A percentile compares a stretch with the other conserved stretches of the same genome.
These are phyloP conservation scores for Colletotrichum sp. DNA, from an alignment of 2,329 filamentous ascomycete genomes.

Conservation along the genomic window DNA sequence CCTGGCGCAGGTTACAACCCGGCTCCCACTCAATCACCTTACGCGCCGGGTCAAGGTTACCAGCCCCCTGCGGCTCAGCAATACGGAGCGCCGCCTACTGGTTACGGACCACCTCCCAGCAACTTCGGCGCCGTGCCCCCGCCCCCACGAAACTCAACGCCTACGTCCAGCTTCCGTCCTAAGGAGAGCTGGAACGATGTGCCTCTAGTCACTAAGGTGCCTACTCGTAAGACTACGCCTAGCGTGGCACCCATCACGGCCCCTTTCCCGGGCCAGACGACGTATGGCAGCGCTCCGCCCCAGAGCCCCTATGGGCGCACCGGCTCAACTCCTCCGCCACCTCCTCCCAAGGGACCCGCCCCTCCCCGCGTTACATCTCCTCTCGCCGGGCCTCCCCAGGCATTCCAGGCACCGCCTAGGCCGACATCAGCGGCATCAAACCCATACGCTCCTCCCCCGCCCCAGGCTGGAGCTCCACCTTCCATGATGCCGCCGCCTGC, in stretches of 20 bases:
- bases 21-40: slow-evolving; percentile 37
- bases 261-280: slow-evolving; percentile 73
- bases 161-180: slow-evolving; percentile 73
- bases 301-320: slow-evolving; percentile 64
- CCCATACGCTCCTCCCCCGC: slow-evolving; percentile 67
- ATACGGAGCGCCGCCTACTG: slow-evolving; percentile 35
- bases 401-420: slow-evolving; percentile 47
- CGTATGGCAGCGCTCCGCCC: slow-evolving; percentile 58
- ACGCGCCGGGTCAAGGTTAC: slow-evolving; percentile 53
- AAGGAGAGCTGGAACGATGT: slow-evolving; percentile 94
- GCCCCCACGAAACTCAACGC: slow-evolving; percentile 55
- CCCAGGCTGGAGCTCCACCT: slow-evolving; percentile 32
- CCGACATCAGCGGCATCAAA: slow-evolving; percentile 63
- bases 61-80: slow-evolving; percentile 49
- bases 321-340: slow-evolving; percentile 74
- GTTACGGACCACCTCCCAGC: slow-evolving; percentile 34
- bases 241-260: slow-evolving; percentile 71
- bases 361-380: slow-evolving; percentile 77
- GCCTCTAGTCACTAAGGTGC: slow-evolving; percentile 80
- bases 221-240: slow-evolving; percentile 76
- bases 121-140: slow-evolving; percentile 40
- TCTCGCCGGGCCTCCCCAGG: slow-evolving; percentile 58
- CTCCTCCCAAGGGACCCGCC: slow-evolving; percentile 81
- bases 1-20: slow-evolving; percentile 24
- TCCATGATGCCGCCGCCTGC: slow-evolving; percentile 53